Conservation (phyloP, 2,329 filamentous ascomycete species). For the Nemania sp. region DNA sequence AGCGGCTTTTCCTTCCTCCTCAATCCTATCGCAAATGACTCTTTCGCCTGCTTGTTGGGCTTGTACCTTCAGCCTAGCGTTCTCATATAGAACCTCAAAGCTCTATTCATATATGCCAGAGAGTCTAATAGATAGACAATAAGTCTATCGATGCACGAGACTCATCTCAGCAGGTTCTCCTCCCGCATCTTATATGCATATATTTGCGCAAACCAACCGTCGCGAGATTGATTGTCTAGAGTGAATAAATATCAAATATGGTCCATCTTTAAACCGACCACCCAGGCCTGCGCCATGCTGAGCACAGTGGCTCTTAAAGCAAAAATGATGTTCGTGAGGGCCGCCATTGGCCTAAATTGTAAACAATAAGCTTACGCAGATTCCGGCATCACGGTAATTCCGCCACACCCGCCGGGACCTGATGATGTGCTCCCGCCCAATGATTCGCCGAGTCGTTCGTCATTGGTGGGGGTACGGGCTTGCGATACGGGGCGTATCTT, state of each 20-base stretch:
- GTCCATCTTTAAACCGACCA: not conserved
- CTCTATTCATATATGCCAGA: too few species aligned
- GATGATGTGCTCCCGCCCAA: conserved; percentile 3
- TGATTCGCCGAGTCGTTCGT: not conserved
- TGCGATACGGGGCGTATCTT: conserved; percentile 10
- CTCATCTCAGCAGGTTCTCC: not conserved
- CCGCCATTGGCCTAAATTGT: not conserved
- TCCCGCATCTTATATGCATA: not conserved
- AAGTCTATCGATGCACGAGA: not conserved
- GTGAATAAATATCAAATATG: not conserved
- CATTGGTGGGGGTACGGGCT: conserved; percentile 4
- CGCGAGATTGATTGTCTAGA: too few species aligned
- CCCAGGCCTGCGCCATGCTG: conserved; percentile 18
- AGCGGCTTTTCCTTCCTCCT: too few species aligned
- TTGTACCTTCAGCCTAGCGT: too few species aligned
- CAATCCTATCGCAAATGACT: too few species aligned
- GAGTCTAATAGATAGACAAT: not conserved
- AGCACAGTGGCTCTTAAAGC: conserved; percentile 2
- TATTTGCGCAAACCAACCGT: not conserved
- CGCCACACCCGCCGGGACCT: conserved; percentile 15
- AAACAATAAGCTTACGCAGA: not conserved
- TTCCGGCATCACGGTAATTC: conserved; percentile 13
- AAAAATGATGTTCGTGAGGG: not conserved
- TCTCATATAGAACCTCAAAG: too few species aligned
- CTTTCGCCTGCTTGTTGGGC: too few species aligned